These are phyloP conservation scores for Lineolata rhizophorae DNA, from an alignment of 495 filamentous ascomycete species.

Conservation along the genomic window DNA sequence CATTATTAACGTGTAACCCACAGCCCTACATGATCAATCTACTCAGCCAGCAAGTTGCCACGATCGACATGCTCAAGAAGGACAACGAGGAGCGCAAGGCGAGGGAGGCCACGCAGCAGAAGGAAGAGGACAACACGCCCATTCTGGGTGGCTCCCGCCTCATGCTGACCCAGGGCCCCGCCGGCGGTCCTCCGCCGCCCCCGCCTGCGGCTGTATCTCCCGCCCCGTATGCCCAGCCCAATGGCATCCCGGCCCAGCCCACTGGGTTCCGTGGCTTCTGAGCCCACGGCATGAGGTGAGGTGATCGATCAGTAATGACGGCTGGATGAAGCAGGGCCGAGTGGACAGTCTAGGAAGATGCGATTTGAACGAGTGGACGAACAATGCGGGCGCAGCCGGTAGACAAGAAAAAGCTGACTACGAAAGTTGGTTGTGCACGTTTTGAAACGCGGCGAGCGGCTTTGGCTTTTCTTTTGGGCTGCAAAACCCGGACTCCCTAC, in stretches of 20 bases:
- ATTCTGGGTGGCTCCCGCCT: slow-evolving; percentile 82
- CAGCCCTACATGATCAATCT: slow-evolving; percentile 96
- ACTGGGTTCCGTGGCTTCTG: slow-evolving; percentile 20
- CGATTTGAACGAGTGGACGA: too few relatives aligned
- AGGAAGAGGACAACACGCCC: slow-evolving; percentile 76
- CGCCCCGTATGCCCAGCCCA: slow-evolving; percentile 18
- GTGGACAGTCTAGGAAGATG: too few relatives aligned
- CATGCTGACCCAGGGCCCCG: slow-evolving; percentile 91
- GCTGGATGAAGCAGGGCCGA: too few relatives aligned
- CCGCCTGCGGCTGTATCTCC: slow-evolving; percentile 27
- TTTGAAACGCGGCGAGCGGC: too few relatives aligned
- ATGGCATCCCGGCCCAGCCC: slow-evolving; percentile 20
- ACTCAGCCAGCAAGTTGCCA: slow-evolving; percentile 69
- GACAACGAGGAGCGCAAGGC: slow-evolving; percentile 96
- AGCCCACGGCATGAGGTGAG: too few relatives aligned
- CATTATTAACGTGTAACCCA: slow-evolving; percentile 5
- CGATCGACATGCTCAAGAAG: slow-evolving; percentile 67
- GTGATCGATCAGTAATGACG: too few relatives aligned
- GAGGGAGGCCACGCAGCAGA: slow-evolving; percentile 65
- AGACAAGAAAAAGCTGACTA: too few relatives aligned
- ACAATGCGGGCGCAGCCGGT: too few relatives aligned
- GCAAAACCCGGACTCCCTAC: too few relatives aligned
- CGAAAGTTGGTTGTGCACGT: too few relatives aligned
- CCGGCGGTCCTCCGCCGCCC: too few relatives aligned
- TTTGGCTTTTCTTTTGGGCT: too few relatives aligned